Evolutionary conservation across 371 early-diverging fungal species (phyloP), one percentile per base, ranked within the genome.

Genomic region (Lichtheimia corymbifera): DNA sequence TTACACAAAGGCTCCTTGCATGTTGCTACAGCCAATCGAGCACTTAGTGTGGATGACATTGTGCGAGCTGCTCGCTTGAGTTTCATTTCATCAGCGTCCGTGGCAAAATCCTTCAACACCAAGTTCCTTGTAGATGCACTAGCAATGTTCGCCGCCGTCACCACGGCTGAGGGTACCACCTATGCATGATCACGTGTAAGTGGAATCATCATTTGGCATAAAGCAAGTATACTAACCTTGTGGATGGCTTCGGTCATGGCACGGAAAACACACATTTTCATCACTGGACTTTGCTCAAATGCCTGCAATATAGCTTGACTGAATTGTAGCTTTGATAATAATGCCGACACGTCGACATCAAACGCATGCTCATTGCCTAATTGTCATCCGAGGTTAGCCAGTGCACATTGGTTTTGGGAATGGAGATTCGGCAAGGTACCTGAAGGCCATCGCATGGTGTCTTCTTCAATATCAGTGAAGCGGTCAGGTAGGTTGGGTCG

Each of bases 41-140:
- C 88, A 22, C 73, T 71, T 5, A 98, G 72, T 18, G 88, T 92
- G 56, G 91, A 91, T 0, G 89, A 93, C 97, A 99, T 99, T n/a
- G 88, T 66, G 63, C 93, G 93, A 5, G 97, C 97, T 4, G 99
- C 94, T 50, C 89, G 83, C 49, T 91, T 84, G 80, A 98, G 81
- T 61, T 90, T 88, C 42, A 88, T 86, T 71, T 97, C 96, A 68
- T 95, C 92, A 2, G 93, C 87, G 65, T 98, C 98, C 50, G 90
- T 83, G 2, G 93, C 92, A 80, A 98, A 97, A 64, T 99, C 99
- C 76, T 97, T 96, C 58, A 91, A 67, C 13, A 97, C 77, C 58
- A 97, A 79, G 60, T 96, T 97, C 7, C 89, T 84, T 3, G 96
- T 95, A 18, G 96, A 90, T 45, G 92, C 85, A 3, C 87, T 85